A percentile compares a stretch with the other conserved stretches of the same genome.
Conservation (phyloP, 306 rosid genomes). For the Cucumis hystrix region DNA sequence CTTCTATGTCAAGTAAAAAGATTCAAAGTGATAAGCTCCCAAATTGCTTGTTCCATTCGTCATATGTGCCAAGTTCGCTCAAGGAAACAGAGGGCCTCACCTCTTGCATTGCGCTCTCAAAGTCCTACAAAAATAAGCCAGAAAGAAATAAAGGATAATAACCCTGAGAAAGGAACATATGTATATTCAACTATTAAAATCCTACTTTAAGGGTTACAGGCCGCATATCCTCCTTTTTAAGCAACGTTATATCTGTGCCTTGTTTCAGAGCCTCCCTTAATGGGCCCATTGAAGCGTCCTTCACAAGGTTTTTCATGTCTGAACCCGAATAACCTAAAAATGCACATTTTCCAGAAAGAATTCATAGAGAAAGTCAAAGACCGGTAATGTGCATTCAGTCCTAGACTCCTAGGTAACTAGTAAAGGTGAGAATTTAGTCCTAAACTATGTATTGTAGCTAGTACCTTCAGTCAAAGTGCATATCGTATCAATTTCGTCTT, state of each 20-base stretch:
- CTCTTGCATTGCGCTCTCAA: slow-evolving; percentile 49
- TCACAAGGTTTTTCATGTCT: slow-evolving; percentile 90
- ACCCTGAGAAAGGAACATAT: not conserved
- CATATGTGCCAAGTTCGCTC: slow-evolving; percentile 53
- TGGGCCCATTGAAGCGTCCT: slow-evolving; percentile 96
- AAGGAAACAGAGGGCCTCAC: slow-evolving; percentile 85
- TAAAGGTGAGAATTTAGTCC: slow-evolving; percentile 11
- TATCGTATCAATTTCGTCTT: slow-evolving; percentile 49
- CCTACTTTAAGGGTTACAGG: slow-evolving; percentile 64
- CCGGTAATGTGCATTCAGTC: not conserved
- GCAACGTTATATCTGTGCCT: slow-evolving; percentile 55
- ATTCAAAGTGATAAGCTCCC: slow-evolving; percentile 32
- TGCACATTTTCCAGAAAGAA: slow-evolving; percentile 1
- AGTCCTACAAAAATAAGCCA: slow-evolving; percentile 34
- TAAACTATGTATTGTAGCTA: not conserved
- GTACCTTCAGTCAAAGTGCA: slow-evolving; percentile 71
- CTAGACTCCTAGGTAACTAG: slow-evolving; percentile 4
- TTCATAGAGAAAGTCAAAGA: slow-evolving; percentile 3
- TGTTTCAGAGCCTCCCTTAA: slow-evolving; percentile 68
- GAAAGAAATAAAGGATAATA: slow-evolving; percentile 1
- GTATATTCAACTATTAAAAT: not conserved
- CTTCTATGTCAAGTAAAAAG: not conserved
- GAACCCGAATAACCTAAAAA: slow-evolving; percentile 85
- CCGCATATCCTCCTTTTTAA: slow-evolving; percentile 70
- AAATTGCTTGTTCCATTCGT: slow-evolving; percentile 73